phyloP scores from a whole-genome alignment of 139 green algal genomes.

The Tetraselmis chui region DNA sequence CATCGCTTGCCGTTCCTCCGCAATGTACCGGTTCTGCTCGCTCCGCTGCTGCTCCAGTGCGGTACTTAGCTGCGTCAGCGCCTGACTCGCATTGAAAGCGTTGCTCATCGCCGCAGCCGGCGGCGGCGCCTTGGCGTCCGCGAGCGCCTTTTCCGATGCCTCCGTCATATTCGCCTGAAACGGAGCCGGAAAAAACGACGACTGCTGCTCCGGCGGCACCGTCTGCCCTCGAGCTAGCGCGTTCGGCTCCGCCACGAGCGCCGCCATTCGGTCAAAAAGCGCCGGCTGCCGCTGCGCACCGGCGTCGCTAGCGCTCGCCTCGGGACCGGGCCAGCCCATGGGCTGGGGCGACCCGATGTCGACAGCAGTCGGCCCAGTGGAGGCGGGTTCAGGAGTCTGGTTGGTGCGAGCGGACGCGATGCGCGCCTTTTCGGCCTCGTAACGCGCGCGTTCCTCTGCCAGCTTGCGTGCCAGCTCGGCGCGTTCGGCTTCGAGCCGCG shows the following conservation, averaged over 20 bases:
- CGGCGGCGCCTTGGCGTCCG: background rate
- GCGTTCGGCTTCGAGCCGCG: background rate
- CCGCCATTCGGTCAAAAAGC: background rate
- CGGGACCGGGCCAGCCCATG: background rate
- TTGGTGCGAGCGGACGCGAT: background rate
- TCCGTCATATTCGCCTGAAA: background rate
- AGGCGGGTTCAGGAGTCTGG: background rate
- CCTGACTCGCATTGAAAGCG: background rate
- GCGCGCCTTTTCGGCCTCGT: background rate
- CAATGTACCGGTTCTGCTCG: background rate
- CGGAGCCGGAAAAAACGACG: background rate
- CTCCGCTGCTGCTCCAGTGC: background rate
- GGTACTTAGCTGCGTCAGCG: background rate
- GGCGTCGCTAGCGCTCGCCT: background rate
- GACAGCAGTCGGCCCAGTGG: background rate
- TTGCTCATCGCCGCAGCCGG: no score
- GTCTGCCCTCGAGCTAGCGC: background rate
- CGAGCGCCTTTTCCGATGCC: background rate
- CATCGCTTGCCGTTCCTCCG: background rate
- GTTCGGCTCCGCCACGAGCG: background rate
- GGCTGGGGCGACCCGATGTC: background rate
- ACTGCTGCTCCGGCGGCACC: background rate
- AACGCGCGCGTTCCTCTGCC: background rate
- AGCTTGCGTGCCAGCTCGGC: background rate
- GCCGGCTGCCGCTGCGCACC: background rate